Evolutionary conservation across 768 basidiomycete genomes (phyloP).

Genomic region (Pleurotus sapidus): DNA sequence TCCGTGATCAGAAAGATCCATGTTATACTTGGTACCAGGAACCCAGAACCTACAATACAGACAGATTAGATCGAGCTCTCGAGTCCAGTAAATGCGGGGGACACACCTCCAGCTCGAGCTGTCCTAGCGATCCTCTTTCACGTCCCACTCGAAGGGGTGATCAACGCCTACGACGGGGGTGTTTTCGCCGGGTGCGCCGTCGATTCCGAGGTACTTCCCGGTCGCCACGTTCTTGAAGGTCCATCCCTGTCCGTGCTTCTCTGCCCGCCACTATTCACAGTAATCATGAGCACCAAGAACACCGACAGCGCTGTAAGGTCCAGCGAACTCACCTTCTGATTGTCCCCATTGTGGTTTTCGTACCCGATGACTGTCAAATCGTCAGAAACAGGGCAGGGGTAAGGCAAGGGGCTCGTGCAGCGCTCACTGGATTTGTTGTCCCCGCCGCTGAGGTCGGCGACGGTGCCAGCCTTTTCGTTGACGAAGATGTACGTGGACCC

Average conservation of each 20-base stretch:
- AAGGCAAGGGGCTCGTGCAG: neutral
- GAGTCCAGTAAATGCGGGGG: no score
- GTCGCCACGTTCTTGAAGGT: neutral
- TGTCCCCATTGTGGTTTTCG: slow-evolving; percentile 29
- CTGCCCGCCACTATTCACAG: neutral
- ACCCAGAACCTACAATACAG: neutral
- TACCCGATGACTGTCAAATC: slow-evolving; percentile 37
- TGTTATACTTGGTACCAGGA: slow-evolving; percentile 14
- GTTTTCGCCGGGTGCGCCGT: neutral
- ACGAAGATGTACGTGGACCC: slow-evolving; percentile 27
- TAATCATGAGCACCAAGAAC: neutral
- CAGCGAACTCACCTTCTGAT: slow-evolving; percentile 33
- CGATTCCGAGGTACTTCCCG: neutral
- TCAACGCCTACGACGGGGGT: neutral
- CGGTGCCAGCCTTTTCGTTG: slow-evolving; percentile 39
- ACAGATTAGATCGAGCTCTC: no score
- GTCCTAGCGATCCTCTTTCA: neutral
- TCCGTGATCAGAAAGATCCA: slow-evolving; percentile 43
- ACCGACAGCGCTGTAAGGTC: no score
- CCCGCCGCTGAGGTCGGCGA: slow-evolving; percentile 41
- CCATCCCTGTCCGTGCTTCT: neutral
- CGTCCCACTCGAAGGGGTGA: neutral
- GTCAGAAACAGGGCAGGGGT: no score
- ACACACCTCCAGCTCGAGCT: neutral
- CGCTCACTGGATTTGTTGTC: slow-evolving; percentile 31